phyloP scores from a whole-genome alignment of 805 yeast genomes.

The Saccharomycopsis fermentans region DNA sequence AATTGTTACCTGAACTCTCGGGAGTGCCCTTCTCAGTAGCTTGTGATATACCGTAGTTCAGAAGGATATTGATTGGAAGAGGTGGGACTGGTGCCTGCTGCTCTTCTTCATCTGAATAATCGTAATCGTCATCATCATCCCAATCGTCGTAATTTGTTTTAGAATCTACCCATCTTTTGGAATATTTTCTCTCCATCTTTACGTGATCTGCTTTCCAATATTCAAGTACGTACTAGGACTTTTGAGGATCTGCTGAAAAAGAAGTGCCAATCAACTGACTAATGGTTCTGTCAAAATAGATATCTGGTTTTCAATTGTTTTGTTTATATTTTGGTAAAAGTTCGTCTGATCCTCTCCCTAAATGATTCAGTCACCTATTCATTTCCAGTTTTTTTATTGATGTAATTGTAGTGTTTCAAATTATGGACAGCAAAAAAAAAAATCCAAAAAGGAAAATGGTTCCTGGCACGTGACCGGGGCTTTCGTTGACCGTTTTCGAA shows the following conservation, averaged over 20 bases:
- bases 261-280: no score
- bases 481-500: background rate
- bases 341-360: background rate
- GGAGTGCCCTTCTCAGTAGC: no score
- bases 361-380: background rate
- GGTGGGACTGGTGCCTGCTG: slow-evolving; percentile 1
- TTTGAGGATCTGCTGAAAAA: background rate
- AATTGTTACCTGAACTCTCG: no score
- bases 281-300: background rate
- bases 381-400: background rate
- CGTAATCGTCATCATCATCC: slow-evolving; percentile 6
- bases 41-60: background rate
- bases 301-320: background rate
- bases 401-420: background rate
- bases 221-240: background rate
- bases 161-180: slow-evolving; percentile 5
- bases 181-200: slow-evolving; percentile 6
- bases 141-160: slow-evolving; percentile 6
- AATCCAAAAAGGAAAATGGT: background rate
- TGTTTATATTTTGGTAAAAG: background rate
- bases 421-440: slow-evolving; percentile 1
- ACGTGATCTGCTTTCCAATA: background rate
- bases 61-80: background rate
- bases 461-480: background rate
- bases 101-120: background rate